Evolutionary conservation across 306 rosid species (phyloP), one percentile per base, ranked within the genome.

Genomic region (Castanea crenata): DNA sequence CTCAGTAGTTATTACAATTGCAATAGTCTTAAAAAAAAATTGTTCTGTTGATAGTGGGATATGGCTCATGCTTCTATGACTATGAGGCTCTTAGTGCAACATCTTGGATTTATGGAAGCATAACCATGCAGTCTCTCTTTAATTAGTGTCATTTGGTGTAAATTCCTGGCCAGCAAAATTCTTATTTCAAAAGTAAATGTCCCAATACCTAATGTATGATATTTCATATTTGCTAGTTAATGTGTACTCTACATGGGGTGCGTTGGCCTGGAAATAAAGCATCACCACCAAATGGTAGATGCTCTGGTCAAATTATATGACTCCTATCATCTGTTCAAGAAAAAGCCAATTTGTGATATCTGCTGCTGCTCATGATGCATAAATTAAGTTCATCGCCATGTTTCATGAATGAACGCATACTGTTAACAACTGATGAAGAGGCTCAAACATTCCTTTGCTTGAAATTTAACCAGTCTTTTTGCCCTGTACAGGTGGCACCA

Each of bases 401-500:
- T 34, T 31, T 15, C 1, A 51, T 6, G 16, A 4, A 46, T 49
- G 34, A 29, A 4, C 20, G 2, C 61, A 12, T 5, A 5, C 2
- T 25, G 51, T 38, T 23, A n/a, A 44, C 12, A 71, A 12, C 18
- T 18, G 21, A 62, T 19, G 55, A 41, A 54, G 34, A 63, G 38
- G 58, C 55, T 34, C 19, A 20, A 14, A 8, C 46, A 67, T 34
- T n/a, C 16, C 35, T 49, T 67, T 38, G 13, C 6, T 70, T 27
- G 12, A 19, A n/a, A 13, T 18, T 16, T 81, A 31, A 81, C 21
- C 31, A 21, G 41, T 18, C 71, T 21, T 5, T 76, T 55, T 80
- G 9, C 23, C 55, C 57, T 74, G 35, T 55, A 38, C 84, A 83
- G 89, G 91, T 85, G 75, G 91, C 89, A 5, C 91, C 91, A 46